A percentile compares a stretch with the other conserved stretches of the same genome.
Evolutionary conservation across 139 green algal species (phyloP).

Genomic region (Chlorella sorokiniana): DNA sequence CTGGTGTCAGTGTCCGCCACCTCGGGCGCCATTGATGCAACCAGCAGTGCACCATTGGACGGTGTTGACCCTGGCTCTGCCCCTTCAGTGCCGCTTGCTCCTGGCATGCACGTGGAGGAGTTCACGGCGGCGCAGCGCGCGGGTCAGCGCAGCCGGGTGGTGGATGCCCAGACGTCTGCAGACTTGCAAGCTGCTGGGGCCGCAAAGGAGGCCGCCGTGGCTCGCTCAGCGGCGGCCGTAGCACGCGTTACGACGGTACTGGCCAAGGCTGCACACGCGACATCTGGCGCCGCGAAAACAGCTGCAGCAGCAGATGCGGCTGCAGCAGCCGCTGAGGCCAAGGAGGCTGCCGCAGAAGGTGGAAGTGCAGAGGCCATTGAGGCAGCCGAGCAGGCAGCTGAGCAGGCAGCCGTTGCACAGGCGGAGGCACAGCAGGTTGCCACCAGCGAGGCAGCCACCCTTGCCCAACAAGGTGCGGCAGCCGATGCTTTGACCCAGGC

Average conservation of each 20-base stretch:
- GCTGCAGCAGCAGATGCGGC: neutral
- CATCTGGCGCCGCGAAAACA: neutral
- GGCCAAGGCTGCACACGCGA: no score
- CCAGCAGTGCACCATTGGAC: neutral
- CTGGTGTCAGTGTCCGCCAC: constrained; percentile 11
- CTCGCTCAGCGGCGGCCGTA: no score
- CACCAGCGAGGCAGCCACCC: neutral
- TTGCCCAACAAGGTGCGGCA: neutral
- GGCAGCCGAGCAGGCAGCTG: neutral
- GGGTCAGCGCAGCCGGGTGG: neutral
- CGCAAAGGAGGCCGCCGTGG: no score
- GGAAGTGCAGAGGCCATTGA: neutral
- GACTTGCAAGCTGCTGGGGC: neutral
- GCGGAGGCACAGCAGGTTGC: neutral
- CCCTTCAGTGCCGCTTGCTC: neutral
- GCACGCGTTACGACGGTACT: no score
- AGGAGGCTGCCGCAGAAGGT: neutral
- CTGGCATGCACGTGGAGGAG: neutral
- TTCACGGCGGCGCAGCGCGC: constrained; percentile 13
- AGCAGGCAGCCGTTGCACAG: neutral
- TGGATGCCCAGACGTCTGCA: neutral
- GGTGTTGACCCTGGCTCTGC: no score
- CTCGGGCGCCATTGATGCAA: neutral
- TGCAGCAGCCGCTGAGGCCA: neutral
- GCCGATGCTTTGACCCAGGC: neutral